Percentiles rank a stretch among this genome's conserved stretches.
Evolutionary conservation across 495 filamentous ascomycete genomes (phyloP).

Genomic region (Recurvomyces mirabilis): DNA sequence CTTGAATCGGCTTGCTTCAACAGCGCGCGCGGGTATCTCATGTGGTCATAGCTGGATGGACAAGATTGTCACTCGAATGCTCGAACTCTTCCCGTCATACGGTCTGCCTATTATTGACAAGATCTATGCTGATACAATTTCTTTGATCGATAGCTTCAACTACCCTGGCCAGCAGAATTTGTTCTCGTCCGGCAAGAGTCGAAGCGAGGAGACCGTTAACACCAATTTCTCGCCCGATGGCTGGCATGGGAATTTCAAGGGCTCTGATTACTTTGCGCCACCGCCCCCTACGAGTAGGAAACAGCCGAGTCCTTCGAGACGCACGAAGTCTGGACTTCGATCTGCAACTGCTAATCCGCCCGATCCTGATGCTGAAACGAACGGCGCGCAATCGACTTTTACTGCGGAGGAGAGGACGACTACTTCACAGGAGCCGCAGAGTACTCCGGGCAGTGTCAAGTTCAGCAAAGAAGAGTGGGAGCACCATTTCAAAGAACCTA

Average conservation of each 20-base stretch:
- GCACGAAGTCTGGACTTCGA: conserved; percentile 1
- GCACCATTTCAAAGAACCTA: conserved; percentile 50
- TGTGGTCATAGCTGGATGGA: conserved; percentile 4
- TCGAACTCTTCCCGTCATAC: conserved; percentile 5
- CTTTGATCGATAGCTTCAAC: conserved; percentile 17
- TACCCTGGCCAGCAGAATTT: conserved; percentile 28
- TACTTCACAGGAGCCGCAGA: conserved; percentile 8
- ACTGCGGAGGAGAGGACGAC: no score
- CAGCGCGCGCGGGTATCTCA: not conserved
- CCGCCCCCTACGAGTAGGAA: conserved; percentile 13
- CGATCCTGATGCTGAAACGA: no score
- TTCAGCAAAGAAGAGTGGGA: conserved; percentile 60
- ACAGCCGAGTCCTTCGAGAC: conserved; percentile 3
- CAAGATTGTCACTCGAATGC: not conserved
- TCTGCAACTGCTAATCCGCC: no score
- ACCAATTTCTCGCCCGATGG: conserved; percentile 55
- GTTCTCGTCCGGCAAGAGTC: conserved; percentile 35
- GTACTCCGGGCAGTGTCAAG: conserved; percentile 35
- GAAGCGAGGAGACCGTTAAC: conserved; percentile 65
- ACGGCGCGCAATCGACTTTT: no score
- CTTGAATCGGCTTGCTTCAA: conserved; percentile 14
- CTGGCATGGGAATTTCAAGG: conserved; percentile 46
- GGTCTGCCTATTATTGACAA: not conserved
- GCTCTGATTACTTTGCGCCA: conserved; percentile 42
- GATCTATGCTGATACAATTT: conserved; percentile 8